These are phyloP conservation scores for Colletotrichum orchidophilum DNA, from an alignment of 2,329 filamentous ascomycete species.

Conservation along the genomic window DNA sequence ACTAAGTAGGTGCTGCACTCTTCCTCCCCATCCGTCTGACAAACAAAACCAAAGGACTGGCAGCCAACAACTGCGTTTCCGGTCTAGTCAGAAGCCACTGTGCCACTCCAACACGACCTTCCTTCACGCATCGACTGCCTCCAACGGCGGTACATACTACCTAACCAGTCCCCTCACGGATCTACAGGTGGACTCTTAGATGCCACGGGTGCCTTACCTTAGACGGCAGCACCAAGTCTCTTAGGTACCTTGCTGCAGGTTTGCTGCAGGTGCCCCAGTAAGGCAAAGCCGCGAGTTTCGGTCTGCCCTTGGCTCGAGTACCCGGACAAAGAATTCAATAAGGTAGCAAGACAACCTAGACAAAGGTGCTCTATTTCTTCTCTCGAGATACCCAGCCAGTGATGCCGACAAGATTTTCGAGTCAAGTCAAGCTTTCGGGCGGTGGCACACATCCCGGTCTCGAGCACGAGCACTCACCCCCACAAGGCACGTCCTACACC, in stretches of 20 bases:
- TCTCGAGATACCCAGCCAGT: neutral
- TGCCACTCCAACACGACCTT: neutral
- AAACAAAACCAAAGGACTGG: too few relatives aligned
- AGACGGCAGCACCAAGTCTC: too few relatives aligned
- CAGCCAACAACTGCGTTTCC: too few relatives aligned
- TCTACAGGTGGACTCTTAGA: neutral
- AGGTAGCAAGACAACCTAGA: neutral
- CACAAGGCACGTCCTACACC: too few relatives aligned
- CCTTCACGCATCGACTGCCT: too few relatives aligned
- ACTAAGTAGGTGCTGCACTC: too few relatives aligned
- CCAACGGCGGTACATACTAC: too few relatives aligned
- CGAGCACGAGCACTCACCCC: neutral
- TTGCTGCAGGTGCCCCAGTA: neutral
- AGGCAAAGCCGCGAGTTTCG: neutral
- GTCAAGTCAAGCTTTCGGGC: neutral
- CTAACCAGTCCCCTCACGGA: too few relatives aligned
- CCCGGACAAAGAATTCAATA: neutral
- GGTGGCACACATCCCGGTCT: neutral
- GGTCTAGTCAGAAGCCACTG: neutral
- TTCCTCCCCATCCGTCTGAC: neutral
- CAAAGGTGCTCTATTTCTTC: neutral
- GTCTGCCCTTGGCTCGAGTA: neutral
- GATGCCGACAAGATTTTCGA: neutral
- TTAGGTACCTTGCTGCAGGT: too few relatives aligned
- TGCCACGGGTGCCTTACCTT: too few relatives aligned